These are phyloP conservation scores for Rhodomyrtus psidioides DNA, from an alignment of 441 rosid species.

Conservation along the genomic window DNA sequence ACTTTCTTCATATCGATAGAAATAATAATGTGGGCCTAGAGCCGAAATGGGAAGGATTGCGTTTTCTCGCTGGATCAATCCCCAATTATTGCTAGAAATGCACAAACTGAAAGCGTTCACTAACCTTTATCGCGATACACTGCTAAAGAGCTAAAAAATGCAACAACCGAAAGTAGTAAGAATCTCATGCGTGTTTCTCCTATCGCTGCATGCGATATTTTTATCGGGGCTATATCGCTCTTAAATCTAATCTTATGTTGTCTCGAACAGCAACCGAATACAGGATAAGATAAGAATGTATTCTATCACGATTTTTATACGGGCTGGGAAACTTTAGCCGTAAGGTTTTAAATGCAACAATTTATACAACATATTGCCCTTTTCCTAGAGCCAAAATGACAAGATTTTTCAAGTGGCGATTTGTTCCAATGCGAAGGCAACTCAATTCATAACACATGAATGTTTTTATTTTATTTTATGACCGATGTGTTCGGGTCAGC, in stretches of 20 bases:
- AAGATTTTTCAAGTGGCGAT: background rate
- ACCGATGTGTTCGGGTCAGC: too few species aligned
- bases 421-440: background rate
- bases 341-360: background rate
- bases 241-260: background rate
- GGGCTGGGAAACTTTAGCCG: rapidly evolving
- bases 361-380: background rate
- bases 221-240: rapidly evolving
- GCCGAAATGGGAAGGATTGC: background rate
- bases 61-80: background rate
- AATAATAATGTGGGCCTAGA: background rate
- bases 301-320: background rate
- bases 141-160: background rate
- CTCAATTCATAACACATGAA: background rate
- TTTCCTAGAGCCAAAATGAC: background rate
- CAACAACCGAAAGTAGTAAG: rapidly evolving
- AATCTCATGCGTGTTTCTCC: rapidly evolving
- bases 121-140: background rate
- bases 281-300: background rate
- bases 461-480: too few species aligned
- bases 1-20: background rate
- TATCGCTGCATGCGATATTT: background rate
- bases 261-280: rapidly evolving
- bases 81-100: background rate
- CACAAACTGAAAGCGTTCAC: background rate